Conservation (phyloP, 805 yeast genomes). For the Hanseniaspora thailandica region DNA sequence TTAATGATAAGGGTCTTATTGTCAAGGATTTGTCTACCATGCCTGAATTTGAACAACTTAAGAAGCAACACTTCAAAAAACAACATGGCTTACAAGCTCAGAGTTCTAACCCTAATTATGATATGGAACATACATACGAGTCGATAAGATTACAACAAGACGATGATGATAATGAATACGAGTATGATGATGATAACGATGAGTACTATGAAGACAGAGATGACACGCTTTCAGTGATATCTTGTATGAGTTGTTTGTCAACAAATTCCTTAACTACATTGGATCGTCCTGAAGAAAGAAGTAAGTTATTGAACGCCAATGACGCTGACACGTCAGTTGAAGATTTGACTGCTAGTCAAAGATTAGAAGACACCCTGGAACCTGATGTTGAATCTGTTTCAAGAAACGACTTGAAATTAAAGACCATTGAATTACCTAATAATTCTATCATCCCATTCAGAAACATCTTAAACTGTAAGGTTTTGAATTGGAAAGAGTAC, state of each 20-base stretch:
- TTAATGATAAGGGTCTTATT: constrained; percentile 10
- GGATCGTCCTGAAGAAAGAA: constrained; percentile 10
- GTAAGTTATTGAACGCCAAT: neutral
- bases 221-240: constrained; percentile 28
- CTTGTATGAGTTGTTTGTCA: constrained; percentile 30
- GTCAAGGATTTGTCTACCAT: constrained; percentile 11
- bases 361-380: constrained; percentile 13
- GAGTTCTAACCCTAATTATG: neutral
- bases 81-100: neutral
- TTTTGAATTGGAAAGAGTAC: constrained; percentile 3
- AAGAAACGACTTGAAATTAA: constrained; percentile 8
- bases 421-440: constrained; percentile 25
- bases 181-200: constrained; percentile 5
- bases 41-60: constrained; percentile 6
- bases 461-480: constrained; percentile 24
- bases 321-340: neutral
- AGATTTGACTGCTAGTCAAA: neutral
- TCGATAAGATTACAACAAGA: neutral
- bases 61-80: constrained; percentile 9
- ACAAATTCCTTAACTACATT: constrained; percentile 13
- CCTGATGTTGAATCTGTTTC: constrained; percentile 6
- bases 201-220: constrained; percentile 3
- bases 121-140: neutral
- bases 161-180: constrained; percentile 9
- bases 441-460: constrained; percentile 28